These are phyloP conservation scores for Neostapfia colusana DNA, from an alignment of 176 grass and related monocot genomes.

Conservation along the genomic window DNA sequence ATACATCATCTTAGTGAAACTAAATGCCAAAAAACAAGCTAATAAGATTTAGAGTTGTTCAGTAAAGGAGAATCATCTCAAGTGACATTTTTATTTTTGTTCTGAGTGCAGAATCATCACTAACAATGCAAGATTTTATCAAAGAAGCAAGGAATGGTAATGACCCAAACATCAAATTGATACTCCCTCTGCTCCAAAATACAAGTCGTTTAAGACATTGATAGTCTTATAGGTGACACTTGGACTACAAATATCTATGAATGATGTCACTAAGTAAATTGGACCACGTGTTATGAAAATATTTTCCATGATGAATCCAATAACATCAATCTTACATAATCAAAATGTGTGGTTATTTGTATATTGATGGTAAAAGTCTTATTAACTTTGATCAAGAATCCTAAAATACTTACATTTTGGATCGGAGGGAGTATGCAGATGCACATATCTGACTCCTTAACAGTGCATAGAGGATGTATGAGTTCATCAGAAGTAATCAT, in stretches of 20 bases:
- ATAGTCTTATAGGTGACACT: not conserved
- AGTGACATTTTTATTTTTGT: not conserved
- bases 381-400: too few relatives aligned
- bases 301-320: too few relatives aligned
- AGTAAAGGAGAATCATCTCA: not conserved
- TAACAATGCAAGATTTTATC: not conserved
- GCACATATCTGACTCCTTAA: too few relatives aligned
- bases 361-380: not conserved
- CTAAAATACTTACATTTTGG: too few relatives aligned
- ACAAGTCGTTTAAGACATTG: not conserved
- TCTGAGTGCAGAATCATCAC: not conserved
- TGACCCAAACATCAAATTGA: slow-evolving; percentile 12
- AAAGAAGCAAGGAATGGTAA: not conserved
- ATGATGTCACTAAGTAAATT: too few relatives aligned
- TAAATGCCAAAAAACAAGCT: too few relatives aligned
- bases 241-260: too few relatives aligned
- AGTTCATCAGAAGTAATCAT: not conserved
- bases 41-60: not conserved
- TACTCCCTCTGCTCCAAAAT: not conserved
- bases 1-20: not conserved
- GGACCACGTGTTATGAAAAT: too few relatives aligned
- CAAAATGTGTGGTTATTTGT: too few relatives aligned
- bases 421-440: too few relatives aligned
- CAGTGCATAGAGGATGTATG: not conserved
- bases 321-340: not conserved